Evolutionary conservation across 305 asterid species (phyloP), one percentile per base, ranked within the genome.

Genomic region (Petunia hybrid): DNA sequence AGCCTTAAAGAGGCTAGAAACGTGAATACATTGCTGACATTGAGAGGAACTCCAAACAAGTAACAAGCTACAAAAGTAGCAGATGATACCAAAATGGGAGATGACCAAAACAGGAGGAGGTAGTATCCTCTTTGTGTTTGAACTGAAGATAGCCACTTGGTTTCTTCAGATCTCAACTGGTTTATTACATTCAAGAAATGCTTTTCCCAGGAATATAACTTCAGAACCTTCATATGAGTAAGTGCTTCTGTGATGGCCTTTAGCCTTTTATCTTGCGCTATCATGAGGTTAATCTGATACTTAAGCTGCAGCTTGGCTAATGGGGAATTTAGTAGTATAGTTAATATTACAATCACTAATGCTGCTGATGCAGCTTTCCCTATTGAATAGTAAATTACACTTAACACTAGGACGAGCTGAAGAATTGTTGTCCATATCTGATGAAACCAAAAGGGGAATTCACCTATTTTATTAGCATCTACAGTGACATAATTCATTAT

Each of bases 191-290:
- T 36, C 64, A 79, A 74, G 80, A 85, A 85, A 69, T 85, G 83
- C 5, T 53, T 82, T 57, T 85, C 88, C 87, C 88, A 85, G 6
- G 86, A 85, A 67, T 82, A 80, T 64, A 85, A 70, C 57, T 85
- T 85, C 13, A 85, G 81, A 3, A 85, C 80, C 78, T 80, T 85
- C 78, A 82, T 85, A 42, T 85, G 83, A 7, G 61, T n/a, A 13
- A 85, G 75, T 31, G 80, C 85, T 71, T 85, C 86, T 3, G 86
- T 66, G 62, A 69, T 55, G 1, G 85, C 84, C 64, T 82, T 85
- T 53, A 85, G 80, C 81, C 83, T 77, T 46, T 76, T 79, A 69
- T 86, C 88, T 79, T 85, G 84, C 39, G 83, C 68, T 38, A 63
- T 78, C 86, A 83, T 83, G 46, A 85, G 83, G 80, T 73, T 77